A percentile compares a stretch with the other conserved stretches of the same genome.
These are phyloP conservation scores for Stenogyne calaminthoides DNA, from an alignment of 305 asterid genomes.

Conservation along the genomic window DNA sequence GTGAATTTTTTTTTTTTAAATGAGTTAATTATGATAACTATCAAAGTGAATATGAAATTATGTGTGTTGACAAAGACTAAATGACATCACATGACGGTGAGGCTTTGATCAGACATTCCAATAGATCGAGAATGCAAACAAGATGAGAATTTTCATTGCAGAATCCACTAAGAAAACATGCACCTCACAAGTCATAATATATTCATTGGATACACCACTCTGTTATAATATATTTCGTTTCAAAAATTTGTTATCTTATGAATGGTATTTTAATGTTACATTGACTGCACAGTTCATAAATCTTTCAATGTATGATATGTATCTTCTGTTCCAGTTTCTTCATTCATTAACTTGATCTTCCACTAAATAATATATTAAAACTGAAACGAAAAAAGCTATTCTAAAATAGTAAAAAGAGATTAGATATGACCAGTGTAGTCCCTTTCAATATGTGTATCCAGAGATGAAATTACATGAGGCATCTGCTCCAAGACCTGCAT, in stretches of 20 bases:
- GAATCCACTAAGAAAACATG: neutral
- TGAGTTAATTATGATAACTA: neutral
- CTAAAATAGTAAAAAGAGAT: neutral
- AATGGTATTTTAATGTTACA: neutral
- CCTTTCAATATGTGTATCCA: conserved; percentile 83
- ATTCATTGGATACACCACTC: neutral
- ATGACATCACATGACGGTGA: neutral
- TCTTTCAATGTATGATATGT: neutral
- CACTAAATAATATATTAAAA: neutral
- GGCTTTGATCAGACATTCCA: neutral
- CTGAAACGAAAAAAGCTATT: conserved; percentile 6
- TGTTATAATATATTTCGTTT: neutral
- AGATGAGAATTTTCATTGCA: neutral
- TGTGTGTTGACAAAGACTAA: neutral
- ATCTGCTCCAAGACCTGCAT: conserved; percentile 69
- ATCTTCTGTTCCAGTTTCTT: neutral
- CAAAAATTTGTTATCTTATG: neutral
- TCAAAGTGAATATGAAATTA: neutral
- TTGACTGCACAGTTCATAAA: conserved; percentile 1
- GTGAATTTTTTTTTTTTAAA: no score
- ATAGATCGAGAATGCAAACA: neutral
- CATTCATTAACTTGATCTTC: neutral
- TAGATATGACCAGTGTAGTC: conserved; percentile 63
- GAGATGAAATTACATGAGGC: conserved; percentile 70
- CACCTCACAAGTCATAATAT: neutral